Evolutionary conservation across 345 rosid genomes (phyloP), one percentile per base, ranked within the genome.

Genomic region (Eucalyptus shirleyi): DNA sequence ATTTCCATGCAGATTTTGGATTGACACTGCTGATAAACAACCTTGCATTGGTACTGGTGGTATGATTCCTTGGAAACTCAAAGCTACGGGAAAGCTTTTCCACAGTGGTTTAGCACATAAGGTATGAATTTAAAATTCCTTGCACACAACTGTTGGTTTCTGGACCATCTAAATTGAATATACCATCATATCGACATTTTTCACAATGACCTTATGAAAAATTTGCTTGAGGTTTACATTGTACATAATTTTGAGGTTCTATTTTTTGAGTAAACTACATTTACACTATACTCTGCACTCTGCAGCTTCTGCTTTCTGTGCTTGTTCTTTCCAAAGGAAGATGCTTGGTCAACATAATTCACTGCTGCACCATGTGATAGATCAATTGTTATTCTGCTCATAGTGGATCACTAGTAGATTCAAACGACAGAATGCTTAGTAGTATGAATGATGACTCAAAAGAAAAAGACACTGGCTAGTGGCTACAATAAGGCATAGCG

Each of bases 11-110:
- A 98, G 99, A 88, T 98, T 56, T 93, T 98, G 99, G 99, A 97
- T 97, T 91, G 99, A 98, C 91, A 95, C 98, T 6, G 99, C 99
- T 23, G 99, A 98, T 93, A 98, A 98, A 90, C 99, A 98, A 91
- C 99, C 99, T 83, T 98, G 99, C 93, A 93, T 98, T 91, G 99
- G 99, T 92, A 97, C 99, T 19, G 99, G 99, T 62, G 99, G 99
- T 90, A 94, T 94, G 97, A 94, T 98, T 87, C 99, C 99, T 5
- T 98, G 99, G 99, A 97, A 94, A 93, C 97, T 98, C 92, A 97
- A 94, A 81, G 96, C 93, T 44, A 96, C 96, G 1, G 99, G 99
- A 88, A 97, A 96, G 93, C 98, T 98, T 89, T 97, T 98, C 91
- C 99, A 97, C 91, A 96, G 99, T 50, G 99, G 99, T 91, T 94